A percentile compares a stretch with the other conserved stretches of the same genome.
Conservation (phyloP, 106 monocot species). For the Platanthera guangdongensis region DNA sequence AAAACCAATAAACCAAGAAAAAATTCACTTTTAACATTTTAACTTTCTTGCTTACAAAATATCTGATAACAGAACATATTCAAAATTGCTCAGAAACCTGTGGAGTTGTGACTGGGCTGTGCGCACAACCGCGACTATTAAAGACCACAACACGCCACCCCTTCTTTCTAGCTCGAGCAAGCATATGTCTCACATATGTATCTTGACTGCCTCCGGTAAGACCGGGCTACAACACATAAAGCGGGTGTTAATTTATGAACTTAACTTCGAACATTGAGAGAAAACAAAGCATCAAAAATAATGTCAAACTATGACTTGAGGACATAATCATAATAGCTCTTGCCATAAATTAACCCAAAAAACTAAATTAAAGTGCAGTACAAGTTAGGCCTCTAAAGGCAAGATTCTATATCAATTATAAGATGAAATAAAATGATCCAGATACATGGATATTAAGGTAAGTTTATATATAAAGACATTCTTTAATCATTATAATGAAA, state of each 20-base stretch:
- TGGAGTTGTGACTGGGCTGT: constrained; percentile 84
- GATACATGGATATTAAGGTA: neutral
- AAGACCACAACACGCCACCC: constrained; percentile 89
- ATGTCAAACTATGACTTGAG: neutral
- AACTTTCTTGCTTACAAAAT: neutral
- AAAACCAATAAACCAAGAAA: neutral
- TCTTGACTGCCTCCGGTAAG: constrained; percentile 90
- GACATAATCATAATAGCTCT: neutral
- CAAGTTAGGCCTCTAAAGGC: neutral
- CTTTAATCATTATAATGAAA: neutral
- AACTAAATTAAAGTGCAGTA: neutral
- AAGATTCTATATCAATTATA: neutral
- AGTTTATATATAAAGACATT: neutral
- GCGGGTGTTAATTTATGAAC: neutral
- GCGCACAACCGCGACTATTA: constrained; percentile 83
- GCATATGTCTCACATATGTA: constrained; percentile 90
- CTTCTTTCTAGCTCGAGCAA: constrained; percentile 57
- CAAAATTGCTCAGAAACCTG: constrained; percentile 35
- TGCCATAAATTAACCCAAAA: neutral
- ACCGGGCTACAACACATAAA: constrained; percentile 59
- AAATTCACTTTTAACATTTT: neutral
- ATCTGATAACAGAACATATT: neutral
- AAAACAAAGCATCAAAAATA: neutral
- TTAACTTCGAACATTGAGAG: neutral
- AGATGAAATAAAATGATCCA: neutral